phyloP scores from a whole-genome alignment of 345 rosid genomes.

The Corymbia maculata region DNA sequence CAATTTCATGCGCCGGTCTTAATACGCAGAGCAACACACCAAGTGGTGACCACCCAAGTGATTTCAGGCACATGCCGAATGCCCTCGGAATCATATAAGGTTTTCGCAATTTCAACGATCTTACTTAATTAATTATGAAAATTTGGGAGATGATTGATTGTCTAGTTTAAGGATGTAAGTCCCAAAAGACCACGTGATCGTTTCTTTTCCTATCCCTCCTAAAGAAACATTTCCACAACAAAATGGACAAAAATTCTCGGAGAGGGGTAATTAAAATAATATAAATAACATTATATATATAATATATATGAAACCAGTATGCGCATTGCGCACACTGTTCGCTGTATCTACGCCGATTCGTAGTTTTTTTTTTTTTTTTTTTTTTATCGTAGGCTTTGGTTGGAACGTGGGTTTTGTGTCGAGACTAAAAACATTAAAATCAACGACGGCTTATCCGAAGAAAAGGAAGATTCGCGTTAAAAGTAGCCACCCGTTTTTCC shows the following conservation, averaged over 20 bases:
- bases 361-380: background rate
- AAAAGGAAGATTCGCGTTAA: slow-evolving; percentile 21
- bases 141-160: background rate
- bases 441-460: background rate
- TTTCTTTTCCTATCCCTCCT: background rate
- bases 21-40: no score
- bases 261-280: background rate
- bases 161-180: background rate
- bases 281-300: no score
- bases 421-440: background rate
- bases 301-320: background rate
- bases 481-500: background rate
- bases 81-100: background rate
- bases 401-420: background rate
- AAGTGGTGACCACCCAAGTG: background rate
- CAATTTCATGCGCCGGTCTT: background rate
- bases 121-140: background rate
- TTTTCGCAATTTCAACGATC: background rate
- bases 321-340: background rate
- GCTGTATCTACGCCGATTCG: background rate
- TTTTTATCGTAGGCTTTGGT: background rate
- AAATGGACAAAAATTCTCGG: background rate
- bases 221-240: background rate
- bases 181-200: background rate
- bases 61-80: background rate